Evolutionary conservation across 148 eudicot genomes (phyloP), one percentile per base, ranked within the genome.

Genomic region (Chenopodium berlandieri): DNA sequence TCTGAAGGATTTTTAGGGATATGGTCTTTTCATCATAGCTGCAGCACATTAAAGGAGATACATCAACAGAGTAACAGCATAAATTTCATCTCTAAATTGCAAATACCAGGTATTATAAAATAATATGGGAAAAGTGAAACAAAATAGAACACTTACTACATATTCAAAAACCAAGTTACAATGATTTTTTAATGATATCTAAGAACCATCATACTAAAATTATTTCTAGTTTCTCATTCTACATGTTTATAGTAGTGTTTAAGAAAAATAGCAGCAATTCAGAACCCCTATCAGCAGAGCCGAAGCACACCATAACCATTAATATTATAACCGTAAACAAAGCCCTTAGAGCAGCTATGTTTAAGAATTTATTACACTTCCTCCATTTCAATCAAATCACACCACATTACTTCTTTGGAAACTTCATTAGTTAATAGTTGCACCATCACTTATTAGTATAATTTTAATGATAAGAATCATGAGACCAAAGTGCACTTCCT

Each of bases 21-120:
- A 89, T 89, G n/a, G 86, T 85, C 82, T 91, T 91, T 80, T 89
- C 99, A 82, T 96, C 95, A 83, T 85, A 87, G 84, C 99, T 96
- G 92, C 80, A 77, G 48, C 78, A 85, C 7, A 84, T 37, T 82
- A 11, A 73, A 30, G 16, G 52, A 64, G 52, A 25, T 6, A 32
- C 20, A 31, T 84, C 46, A 81, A 71, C 8, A 71, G 32, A 62
- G 22, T 56, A 23, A 30, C 58, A 27, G 63, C 5, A 56, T 17
- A 65, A 56, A 9, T 78, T 46, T 44, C 40, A 50, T 50, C 25
- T 2, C 23, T 37, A 73, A 37, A 68, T 19, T 6, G 54, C 30
- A 40, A 47, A 80, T n/a, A 81, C 20, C 64, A 74, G 27, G 68
- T 34, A 32, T 17, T 70, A 60, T 27, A 30, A 52, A 56, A 48